phyloP scores from a whole-genome alignment of 2,329 filamentous ascomycete genomes.

The Monosporascus ibericus region DNA sequence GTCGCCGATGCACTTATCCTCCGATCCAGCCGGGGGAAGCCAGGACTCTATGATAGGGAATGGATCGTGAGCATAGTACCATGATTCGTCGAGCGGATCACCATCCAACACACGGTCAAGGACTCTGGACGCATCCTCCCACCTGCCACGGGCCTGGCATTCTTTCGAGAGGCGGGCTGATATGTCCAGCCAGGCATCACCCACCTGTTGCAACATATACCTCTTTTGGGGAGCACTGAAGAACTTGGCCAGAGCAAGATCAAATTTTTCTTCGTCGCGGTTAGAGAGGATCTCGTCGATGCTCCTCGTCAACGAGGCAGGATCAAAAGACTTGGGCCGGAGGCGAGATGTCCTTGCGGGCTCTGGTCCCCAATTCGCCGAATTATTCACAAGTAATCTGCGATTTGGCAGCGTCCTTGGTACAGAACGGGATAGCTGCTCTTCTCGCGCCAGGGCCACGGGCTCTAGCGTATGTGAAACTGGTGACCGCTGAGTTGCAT shows the following conservation, averaged over 20 bases:
- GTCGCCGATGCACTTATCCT: constrained; percentile 3
- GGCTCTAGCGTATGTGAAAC: neutral
- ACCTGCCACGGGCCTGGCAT: constrained; percentile 24
- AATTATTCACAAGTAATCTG: neutral
- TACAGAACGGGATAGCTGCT: too few species aligned
- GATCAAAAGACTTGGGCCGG: neutral
- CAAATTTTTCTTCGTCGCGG: constrained; percentile 13
- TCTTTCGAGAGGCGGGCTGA: constrained; percentile 26
- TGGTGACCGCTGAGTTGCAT: neutral
- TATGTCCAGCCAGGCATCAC: constrained; percentile 18
- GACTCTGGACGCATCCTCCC: constrained; percentile 27
- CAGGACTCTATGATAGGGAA: constrained; percentile 26
- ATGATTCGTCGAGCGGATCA: constrained; percentile 24
- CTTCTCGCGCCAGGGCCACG: neutral
- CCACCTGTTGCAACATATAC: constrained; percentile 4
- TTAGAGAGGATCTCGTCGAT: constrained; percentile 2
- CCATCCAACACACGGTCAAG: constrained; percentile 20
- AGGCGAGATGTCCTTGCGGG: neutral
- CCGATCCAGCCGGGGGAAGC: constrained; percentile 9
- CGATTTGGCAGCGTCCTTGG: too few species aligned
- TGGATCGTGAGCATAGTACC: constrained; percentile 31
- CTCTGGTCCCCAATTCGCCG: neutral
- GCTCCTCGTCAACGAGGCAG: neutral
- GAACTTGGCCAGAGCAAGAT: constrained; percentile 16
- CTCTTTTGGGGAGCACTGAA: constrained; percentile 3